Percentiles rank a stretch among this genome's conserved stretches.
phyloP scores from a whole-genome alignment of 495 filamentous ascomycete species.

The Penicillium atrosanguineum region DNA sequence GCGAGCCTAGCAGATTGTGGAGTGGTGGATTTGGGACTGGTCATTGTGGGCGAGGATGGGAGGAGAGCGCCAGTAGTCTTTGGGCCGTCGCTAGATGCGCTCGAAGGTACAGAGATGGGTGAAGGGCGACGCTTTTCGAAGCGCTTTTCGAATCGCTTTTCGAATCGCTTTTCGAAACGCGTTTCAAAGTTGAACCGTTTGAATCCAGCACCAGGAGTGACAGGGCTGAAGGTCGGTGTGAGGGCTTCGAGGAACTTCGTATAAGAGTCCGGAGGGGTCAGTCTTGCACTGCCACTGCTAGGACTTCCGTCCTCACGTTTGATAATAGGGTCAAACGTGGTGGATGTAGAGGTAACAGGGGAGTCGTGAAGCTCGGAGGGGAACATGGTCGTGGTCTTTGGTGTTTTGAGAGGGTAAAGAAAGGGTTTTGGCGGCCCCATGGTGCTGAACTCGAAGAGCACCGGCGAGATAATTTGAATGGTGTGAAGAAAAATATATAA shows the following conservation, averaged over 20 bases:
- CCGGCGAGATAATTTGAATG: no score
- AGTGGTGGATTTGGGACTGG: background rate
- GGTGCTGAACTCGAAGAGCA: constrained; percentile 11
- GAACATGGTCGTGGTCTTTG: constrained; percentile 66
- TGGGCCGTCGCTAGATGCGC: background rate
- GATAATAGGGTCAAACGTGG: constrained; percentile 14
- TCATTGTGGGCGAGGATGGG: background rate
- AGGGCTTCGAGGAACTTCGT: constrained; percentile 85
- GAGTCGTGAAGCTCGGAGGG: constrained; percentile 62
- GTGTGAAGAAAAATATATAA: no score
- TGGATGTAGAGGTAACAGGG: constrained; percentile 23
- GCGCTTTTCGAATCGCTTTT: constrained; percentile 32
- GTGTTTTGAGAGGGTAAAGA: constrained; percentile 73
- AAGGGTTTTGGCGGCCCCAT: constrained; percentile 61
- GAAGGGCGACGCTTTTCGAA: constrained; percentile 25
- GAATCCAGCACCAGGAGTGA: constrained; percentile 33
- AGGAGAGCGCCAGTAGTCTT: no score
- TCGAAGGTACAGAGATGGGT: background rate
- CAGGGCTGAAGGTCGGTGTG: constrained; percentile 60
- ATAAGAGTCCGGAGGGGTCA: constrained; percentile 80
- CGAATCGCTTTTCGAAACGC: constrained; percentile 9
- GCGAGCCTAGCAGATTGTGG: background rate
- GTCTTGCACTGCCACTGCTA: constrained; percentile 39
- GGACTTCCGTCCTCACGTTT: constrained; percentile 54
- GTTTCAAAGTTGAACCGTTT: constrained; percentile 32